These are phyloP conservation scores for Anaeramoeba flamelloides DNA, from an alignment of 78 protist genomes.

Conservation along the genomic window DNA sequence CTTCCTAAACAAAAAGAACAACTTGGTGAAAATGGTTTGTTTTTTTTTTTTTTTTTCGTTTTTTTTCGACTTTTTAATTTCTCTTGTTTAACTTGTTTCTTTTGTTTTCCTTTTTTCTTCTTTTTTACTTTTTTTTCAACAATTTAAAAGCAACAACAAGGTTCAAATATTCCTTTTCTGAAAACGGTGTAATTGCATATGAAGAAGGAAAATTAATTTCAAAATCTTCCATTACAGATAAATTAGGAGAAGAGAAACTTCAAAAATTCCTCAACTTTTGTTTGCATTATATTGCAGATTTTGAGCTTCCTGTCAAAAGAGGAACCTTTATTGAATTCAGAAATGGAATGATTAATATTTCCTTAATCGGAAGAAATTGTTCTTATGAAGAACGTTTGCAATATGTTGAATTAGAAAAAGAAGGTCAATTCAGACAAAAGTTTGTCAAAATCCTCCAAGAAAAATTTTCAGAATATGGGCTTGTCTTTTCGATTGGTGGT, in stretches of 20 bases:
- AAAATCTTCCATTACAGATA: constrained; percentile 18
- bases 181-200: constrained; percentile 87
- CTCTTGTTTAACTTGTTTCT: no score
- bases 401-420: constrained; percentile 65
- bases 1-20: no score
- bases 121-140: no score
- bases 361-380: constrained; percentile 96
- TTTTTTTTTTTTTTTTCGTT: no score
- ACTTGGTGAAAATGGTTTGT: no score
- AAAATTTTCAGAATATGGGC: constrained; percentile 41
- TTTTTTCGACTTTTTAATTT: no score
- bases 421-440: constrained; percentile 50
- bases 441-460: constrained; percentile 47
- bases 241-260: constrained; percentile 65
- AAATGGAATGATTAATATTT: constrained; percentile 95
- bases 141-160: no score
- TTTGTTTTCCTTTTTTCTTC: no score
- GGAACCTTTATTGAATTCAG: constrained; percentile 92
- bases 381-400: constrained; percentile 75
- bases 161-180: constrained; percentile 79
- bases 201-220: constrained; percentile 40
- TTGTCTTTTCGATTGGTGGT: constrained; percentile 79
- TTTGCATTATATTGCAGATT: constrained; percentile 54
- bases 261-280: constrained; percentile 43
- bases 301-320: constrained; percentile 69